Evolutionary conservation across 768 basidiomycete genomes (phyloP).

Genomic region (Mycena crocata): DNA sequence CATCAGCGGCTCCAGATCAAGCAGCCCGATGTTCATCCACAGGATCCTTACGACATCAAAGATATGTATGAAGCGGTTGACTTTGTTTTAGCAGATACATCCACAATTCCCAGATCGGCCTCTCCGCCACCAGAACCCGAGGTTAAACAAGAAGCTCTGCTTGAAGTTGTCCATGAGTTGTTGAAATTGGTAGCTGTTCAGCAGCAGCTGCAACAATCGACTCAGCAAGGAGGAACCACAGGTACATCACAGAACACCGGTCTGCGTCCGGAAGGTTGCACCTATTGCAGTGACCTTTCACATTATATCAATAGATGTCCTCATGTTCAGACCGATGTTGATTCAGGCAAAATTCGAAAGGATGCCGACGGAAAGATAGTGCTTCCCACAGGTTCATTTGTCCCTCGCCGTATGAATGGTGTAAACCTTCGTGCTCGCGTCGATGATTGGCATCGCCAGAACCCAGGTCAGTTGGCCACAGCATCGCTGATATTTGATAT

Average conservation of each 20-base stretch:
- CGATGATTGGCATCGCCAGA: conserved; percentile 23
- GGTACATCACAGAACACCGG: not conserved
- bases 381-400: conserved; percentile 36
- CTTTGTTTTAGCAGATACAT: conserved; percentile 32
- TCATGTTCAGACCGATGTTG: conserved; percentile 31
- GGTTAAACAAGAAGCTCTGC: conserved; percentile 11
- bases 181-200: too few species aligned
- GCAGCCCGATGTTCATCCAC: conserved; percentile 36
- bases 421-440: conserved; percentile 7
- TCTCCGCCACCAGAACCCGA: not conserved
- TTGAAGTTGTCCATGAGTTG: too few species aligned
- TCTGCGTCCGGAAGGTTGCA: conserved; percentile 13
- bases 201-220: too few species aligned
- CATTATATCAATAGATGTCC: conserved; percentile 42
- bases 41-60: conserved; percentile 37
- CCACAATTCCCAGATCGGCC: not conserved
- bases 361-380: conserved; percentile 39
- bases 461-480: conserved; percentile 16
- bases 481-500: not conserved
- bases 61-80: conserved; percentile 36
- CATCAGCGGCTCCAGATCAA: conserved; percentile 36
- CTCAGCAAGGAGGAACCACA: not conserved
- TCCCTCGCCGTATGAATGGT: conserved; percentile 28
- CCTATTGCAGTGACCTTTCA: conserved; percentile 36
- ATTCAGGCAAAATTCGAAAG: conserved; percentile 33